Evolutionary conservation across 2,329 filamentous ascomycete genomes (phyloP).

Genomic region (Tolypocladium tundrense): DNA sequence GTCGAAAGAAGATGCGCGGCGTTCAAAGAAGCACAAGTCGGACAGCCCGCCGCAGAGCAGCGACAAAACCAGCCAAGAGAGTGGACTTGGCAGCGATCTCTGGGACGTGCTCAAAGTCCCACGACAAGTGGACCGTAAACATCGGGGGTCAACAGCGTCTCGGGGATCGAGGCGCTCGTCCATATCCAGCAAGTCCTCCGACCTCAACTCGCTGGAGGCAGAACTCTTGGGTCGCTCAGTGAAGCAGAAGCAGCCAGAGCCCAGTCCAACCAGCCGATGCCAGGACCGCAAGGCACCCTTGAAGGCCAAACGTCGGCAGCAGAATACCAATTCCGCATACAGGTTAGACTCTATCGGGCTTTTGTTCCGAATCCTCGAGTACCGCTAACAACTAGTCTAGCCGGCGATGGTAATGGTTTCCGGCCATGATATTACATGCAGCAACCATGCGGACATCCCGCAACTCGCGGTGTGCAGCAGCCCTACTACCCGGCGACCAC

Average conservation of each 20-base stretch:
- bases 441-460: neutral
- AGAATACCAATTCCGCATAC: constrained; percentile 26
- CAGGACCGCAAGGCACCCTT: constrained; percentile 8
- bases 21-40: constrained; percentile 2
- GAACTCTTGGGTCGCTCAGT: constrained; percentile 24
- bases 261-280: constrained; percentile 8
- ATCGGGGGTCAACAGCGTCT: constrained; percentile 12
- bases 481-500: neutral
- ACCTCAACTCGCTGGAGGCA: constrained; percentile 27
- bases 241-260: constrained; percentile 18
- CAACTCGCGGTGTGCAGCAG: neutral
- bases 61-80: neutral
- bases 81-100: neutral
- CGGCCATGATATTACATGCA: neutral
- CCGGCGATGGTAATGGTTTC: constrained; percentile 21
- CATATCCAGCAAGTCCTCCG: constrained; percentile 21
- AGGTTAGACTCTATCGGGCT: constrained; percentile 16
- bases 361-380: neutral
- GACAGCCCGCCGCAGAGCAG: neutral
- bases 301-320: constrained; percentile 20
- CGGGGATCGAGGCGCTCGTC: constrained; percentile 18
- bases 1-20: constrained; percentile 2
- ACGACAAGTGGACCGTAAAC: constrained; percentile 3
- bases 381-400: constrained; percentile 9
- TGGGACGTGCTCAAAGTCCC: constrained; percentile 4